Conservation (phyloP, 495 filamentous ascomycete genomes). For the Penicillium daleae region DNA sequence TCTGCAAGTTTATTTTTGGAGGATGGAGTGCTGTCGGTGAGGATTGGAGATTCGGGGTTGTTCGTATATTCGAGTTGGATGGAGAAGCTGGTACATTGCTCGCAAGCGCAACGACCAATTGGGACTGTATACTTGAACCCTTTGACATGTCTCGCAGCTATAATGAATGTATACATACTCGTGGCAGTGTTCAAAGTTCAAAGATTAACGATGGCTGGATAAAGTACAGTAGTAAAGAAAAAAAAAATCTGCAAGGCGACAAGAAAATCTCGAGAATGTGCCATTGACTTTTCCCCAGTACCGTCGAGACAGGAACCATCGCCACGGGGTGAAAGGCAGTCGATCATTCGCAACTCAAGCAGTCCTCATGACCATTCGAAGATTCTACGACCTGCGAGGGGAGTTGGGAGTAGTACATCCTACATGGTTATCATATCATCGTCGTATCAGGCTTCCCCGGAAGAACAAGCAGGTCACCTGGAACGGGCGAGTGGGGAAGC, state of each 20-base stretch:
- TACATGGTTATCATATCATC: not conserved
- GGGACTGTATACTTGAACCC: not conserved
- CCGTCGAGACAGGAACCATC: not conserved
- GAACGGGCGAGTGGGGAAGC: constrained; percentile 4
- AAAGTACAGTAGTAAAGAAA: not conserved
- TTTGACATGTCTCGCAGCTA: not conserved
- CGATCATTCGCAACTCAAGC: not conserved
- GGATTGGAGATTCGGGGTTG: not conserved
- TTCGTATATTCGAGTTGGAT: not conserved
- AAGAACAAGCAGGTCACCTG: not conserved
- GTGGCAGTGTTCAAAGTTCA: too few relatives aligned
- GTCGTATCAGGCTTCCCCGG: constrained; percentile 3
- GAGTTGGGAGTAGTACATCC: not conserved
- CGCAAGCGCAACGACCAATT: not conserved
- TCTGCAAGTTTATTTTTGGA: not conserved
- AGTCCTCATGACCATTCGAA: constrained; percentile 9
- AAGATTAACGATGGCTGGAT: too few relatives aligned
- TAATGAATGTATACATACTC: not conserved
- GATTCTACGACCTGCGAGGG: not conserved
- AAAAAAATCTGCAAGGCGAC: not conserved
- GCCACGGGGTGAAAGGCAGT: not conserved
- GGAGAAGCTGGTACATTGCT: not conserved
- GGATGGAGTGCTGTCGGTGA: not conserved
- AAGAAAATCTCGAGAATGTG: not conserved
- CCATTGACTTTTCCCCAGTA: not conserved